phyloP scores from a whole-genome alignment of 2,329 filamentous ascomycete species.

The Ceratocystis papillata region DNA sequence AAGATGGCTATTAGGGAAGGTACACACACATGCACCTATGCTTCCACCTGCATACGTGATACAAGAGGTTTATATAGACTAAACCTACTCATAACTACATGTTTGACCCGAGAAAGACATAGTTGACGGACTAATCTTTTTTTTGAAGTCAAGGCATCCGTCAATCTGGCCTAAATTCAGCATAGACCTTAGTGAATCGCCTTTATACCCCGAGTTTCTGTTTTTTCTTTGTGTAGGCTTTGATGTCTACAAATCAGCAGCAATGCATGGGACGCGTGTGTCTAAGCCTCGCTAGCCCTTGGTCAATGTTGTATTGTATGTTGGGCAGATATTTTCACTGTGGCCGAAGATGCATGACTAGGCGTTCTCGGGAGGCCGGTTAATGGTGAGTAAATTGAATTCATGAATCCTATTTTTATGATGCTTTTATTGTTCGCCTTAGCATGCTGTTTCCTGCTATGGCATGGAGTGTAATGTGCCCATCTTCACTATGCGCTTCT shows the following conservation, averaged over 20 bases:
- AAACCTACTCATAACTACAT: neutral
- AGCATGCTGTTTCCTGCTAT: conserved; percentile 13
- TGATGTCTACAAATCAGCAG: neutral
- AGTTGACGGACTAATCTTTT: neutral
- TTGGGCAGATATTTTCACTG: too few species aligned
- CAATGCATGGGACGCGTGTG: neutral
- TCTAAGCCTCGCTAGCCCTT: too few species aligned
- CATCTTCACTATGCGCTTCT: neutral
- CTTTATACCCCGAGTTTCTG: neutral
- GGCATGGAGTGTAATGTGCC: neutral
- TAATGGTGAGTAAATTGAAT: neutral
- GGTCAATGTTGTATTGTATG: too few species aligned
- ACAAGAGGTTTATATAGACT: too few species aligned
- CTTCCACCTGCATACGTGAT: neutral
- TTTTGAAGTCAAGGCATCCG: neutral
- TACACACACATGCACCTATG: neutral
- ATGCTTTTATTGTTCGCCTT: neutral
- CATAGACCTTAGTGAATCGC: neutral
- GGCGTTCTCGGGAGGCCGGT: neutral
- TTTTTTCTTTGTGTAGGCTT: neutral
- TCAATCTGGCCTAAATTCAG: neutral
- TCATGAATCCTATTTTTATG: neutral
- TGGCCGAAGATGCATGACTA: too few species aligned
- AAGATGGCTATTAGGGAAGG: neutral
- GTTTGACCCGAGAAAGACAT: neutral